Evolutionary conservation across 768 basidiomycete genomes (phyloP).

Genomic region (Lentinula edodes): DNA sequence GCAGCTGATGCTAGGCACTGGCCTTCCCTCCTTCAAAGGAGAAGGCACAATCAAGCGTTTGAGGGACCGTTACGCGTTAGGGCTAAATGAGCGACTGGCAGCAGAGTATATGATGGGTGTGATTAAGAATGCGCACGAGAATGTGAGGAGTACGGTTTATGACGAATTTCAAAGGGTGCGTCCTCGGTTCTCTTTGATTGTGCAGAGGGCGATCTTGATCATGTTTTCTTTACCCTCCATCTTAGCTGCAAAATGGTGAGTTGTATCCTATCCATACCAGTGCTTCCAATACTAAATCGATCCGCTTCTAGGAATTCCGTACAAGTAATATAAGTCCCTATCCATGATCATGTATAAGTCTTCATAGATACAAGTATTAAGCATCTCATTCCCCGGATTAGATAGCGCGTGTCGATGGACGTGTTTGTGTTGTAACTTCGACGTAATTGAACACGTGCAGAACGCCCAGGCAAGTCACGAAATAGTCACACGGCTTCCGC

Average conservation of each 20-base stretch:
- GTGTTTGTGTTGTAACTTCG: too few species aligned
- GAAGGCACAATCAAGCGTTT: conserved; percentile 86
- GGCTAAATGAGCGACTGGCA: conserved; percentile 82
- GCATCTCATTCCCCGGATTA: too few species aligned
- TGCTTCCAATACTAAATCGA: not conserved
- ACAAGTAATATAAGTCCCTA: not conserved
- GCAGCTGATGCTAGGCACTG: conserved; percentile 92
- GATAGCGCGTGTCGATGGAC: too few species aligned
- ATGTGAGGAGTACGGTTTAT: conserved; percentile 87
- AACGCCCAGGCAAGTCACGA: not conserved
- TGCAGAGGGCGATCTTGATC: not conserved
- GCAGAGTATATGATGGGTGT: conserved; percentile 91
- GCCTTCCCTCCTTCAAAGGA: conserved; percentile 95
- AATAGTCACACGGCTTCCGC: not conserved
- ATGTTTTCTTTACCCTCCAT: not conserved
- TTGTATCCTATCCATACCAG: not conserved
- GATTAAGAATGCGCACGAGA: conserved; percentile 92
- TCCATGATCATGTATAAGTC: not conserved
- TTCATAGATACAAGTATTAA: too few species aligned
- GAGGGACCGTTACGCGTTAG: conserved; percentile 79
- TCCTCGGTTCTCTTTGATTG: not conserved
- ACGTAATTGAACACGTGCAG: not conserved
- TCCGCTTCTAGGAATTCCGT: not conserved
- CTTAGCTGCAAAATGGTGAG: not conserved
- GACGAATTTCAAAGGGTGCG: conserved; percentile 89